Evolutionary conservation across 768 basidiomycete genomes (phyloP).

Genomic region (Lactarius trivialis): DNA sequence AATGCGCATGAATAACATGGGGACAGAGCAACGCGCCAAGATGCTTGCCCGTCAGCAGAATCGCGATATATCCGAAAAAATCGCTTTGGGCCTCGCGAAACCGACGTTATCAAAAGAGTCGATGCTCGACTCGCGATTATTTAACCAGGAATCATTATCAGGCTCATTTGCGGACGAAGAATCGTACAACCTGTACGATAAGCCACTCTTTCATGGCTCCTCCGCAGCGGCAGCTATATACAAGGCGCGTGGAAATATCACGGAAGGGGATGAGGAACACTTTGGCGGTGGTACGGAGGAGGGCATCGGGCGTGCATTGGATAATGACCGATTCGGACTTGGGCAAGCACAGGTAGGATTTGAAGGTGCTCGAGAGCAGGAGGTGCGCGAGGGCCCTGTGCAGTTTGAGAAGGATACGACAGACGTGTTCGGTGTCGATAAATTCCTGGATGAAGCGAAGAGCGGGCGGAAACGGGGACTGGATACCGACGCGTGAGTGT

Average conservation of each 20-base stretch:
- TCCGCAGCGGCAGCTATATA: constrained; percentile 99
- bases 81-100: constrained; percentile 95
- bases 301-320: constrained; percentile 83
- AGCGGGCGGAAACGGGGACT: constrained; percentile 86
- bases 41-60: constrained; percentile 94
- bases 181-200: constrained; percentile 90
- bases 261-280: constrained; percentile 81
- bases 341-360: constrained; percentile 83
- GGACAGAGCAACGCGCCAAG: constrained; percentile 92
- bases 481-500: constrained; percentile 64
- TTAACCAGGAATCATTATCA: constrained; percentile 90
- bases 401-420: constrained; percentile 97
- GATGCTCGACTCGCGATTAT: constrained; percentile 94
- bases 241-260: constrained; percentile 84
- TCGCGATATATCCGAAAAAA: constrained; percentile 98
- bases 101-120: constrained; percentile 94
- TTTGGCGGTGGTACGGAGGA: constrained; percentile 95
- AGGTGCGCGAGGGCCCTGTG: constrained; percentile 86
- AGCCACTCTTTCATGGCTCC: constrained; percentile 92
- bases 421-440: constrained; percentile 96
- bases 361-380: constrained; percentile 83
- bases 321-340: constrained; percentile 89
- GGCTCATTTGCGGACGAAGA: constrained; percentile 86
- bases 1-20: constrained; percentile 99
- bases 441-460: constrained; percentile 97